Conservation (phyloP, 768 basidiomycete genomes). For the Porphyrellus cyaneotinctus region DNA sequence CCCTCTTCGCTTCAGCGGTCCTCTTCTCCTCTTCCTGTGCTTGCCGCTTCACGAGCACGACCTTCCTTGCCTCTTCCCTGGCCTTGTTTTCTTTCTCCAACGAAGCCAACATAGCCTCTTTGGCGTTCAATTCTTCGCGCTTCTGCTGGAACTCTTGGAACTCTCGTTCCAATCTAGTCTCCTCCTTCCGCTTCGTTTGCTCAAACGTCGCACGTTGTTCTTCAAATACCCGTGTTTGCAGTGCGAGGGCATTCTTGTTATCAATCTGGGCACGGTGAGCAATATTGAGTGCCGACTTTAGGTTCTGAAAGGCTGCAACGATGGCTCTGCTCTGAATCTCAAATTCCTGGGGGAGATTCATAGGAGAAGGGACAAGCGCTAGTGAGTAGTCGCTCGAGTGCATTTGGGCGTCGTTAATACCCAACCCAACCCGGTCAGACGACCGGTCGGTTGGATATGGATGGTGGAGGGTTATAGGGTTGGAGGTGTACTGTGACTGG, state of each 20-base stretch:
- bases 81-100: conserved; percentile 23
- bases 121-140: conserved; percentile 19
- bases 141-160: conserved; percentile 17
- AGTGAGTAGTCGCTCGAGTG: not conserved
- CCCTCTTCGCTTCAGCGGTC: conserved; percentile 14
- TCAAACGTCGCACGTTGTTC: conserved; percentile 22
- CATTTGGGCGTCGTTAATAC: not conserved
- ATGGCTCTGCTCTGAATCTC: conserved; percentile 9
- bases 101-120: conserved; percentile 15
- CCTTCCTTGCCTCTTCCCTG: conserved; percentile 24
- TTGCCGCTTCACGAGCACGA: conserved; percentile 18
- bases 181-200: conserved; percentile 15
- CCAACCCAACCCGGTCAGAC: not conserved
- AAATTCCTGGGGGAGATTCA: conserved; percentile 7
- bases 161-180: conserved; percentile 18
- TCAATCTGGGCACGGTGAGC: conserved; percentile 15
- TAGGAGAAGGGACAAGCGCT: not conserved
- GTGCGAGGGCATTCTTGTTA: conserved; percentile 12
- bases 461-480: conserved; percentile 1
- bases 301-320: conserved; percentile 10
- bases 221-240: conserved; percentile 11
- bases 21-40: conserved; percentile 26
- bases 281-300: conserved; percentile 5
- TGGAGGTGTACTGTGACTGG: not conserved
- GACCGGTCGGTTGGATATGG: conserved; percentile 10